These are phyloP conservation scores for Stephanodiscus minutulus DNA, from an alignment of 108 stramenopile species.

Conservation along the genomic window DNA sequence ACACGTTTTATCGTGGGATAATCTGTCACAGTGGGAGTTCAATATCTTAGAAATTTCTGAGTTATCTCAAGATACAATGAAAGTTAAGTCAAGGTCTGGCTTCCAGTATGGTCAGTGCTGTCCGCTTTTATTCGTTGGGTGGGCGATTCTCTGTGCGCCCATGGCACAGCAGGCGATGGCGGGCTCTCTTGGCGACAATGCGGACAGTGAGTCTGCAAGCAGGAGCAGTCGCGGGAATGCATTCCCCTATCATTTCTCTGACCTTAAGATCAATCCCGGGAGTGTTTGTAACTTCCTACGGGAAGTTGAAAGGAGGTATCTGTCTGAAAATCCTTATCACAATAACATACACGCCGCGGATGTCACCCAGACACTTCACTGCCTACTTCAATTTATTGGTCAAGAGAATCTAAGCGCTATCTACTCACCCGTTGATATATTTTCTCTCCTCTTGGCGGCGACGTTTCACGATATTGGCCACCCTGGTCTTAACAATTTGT, in stretches of 20 bases:
- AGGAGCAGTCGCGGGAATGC: constrained; percentile 19
- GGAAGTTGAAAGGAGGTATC: constrained; percentile 46
- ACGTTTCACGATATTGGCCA: constrained; percentile 88
- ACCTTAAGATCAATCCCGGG: neutral
- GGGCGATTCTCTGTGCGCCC: constrained; percentile 66
- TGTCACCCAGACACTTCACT: constrained; percentile 67
- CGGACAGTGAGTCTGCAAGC: constrained; percentile 17
- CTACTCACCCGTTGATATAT: constrained; percentile 48
- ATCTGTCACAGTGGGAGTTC: constrained; percentile 62
- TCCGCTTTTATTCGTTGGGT: constrained; percentile 57
- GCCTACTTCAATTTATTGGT: neutral
- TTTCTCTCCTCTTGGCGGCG: constrained; percentile 69
- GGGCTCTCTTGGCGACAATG: constrained; percentile 21
- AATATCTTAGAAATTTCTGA: constrained; percentile 58
- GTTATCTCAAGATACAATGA: constrained; percentile 13
- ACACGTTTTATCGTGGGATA: constrained; percentile 50
- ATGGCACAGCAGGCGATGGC: constrained; percentile 56
- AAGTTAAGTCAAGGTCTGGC: neutral
- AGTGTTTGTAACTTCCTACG: constrained; percentile 34
- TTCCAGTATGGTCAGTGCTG: constrained; percentile 16
- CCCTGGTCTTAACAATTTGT: constrained; percentile 81
- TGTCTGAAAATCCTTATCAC: constrained; percentile 61
- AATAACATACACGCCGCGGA: constrained; percentile 84
- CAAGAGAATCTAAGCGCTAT: neutral
- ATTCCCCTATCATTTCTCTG: constrained; percentile 13